Base-by-base conservation (phyloP, 257 asterid species). In the Ophiorrhiza pumila region DNA sequence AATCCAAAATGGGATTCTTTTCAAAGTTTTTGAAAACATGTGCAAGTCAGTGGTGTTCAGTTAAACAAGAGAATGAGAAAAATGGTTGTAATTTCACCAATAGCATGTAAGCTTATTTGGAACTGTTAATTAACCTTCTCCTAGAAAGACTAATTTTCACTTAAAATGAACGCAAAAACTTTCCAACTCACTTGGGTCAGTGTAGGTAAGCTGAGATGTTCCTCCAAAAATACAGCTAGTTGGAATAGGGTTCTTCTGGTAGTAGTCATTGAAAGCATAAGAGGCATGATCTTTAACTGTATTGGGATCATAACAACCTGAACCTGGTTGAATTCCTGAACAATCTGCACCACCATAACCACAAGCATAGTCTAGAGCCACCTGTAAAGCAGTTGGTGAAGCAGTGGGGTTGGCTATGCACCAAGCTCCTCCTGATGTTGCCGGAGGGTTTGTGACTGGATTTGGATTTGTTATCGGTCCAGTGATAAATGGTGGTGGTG, bases 301-400 rank as follows among this genome's bases (percentile, higher is more conserved):
- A 69, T 81, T 81, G 23, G 99, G 99, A 0, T 95, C 86, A 46
- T 74, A 89, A 86, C 99, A 95, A 68, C 87, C 67, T 35, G 83
- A 95, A 47, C 84, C 83, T n/a, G 83, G 82, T 73, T 90, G 99
- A 71, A 95, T 77, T 34, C 83, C 82, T 15, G 99, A 84, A 75
- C 99, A 95, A 73, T 95, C 97, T 61, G 99, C 82, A 58, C 97
- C 99, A 5, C 98, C 99, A 76, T 84, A 90, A 53, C 99, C 99
- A 72, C 99, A 92, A 0, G 99, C 99, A 77, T 95, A 92, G 78
- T 95, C 98, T 79, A 95, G 80, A 53, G 99, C 99, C 59, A 92
- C 98, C 80, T 95, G 99, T 58, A 95, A 77, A 67, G 96, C 90
- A 32, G 96, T 90, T 70, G 83, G 77, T 37, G 99, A 84, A 62